A percentile compares a stretch with the other conserved stretches of the same genome.
Conservation (phyloP, 495 filamentous ascomycete species). For the Neurospora hispaniola region DNA sequence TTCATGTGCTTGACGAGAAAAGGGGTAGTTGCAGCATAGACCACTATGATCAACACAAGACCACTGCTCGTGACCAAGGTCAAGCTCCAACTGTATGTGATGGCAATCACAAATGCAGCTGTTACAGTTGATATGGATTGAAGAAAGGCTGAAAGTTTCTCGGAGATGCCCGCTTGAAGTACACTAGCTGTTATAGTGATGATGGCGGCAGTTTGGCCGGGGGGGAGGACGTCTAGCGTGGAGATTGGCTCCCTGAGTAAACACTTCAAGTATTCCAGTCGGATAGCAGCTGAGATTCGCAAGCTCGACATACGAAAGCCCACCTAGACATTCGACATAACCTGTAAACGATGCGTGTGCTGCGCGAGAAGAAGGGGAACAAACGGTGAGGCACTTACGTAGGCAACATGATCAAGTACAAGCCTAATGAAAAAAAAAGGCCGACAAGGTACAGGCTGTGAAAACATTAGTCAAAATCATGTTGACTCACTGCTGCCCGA, state of each 20-base stretch:
- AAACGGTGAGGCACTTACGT: slow-evolving; percentile 29
- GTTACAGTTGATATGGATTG: slow-evolving; percentile 43
- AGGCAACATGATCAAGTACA: slow-evolving; percentile 43
- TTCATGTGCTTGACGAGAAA: slow-evolving; percentile 46
- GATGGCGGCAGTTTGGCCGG: slow-evolving; percentile 43
- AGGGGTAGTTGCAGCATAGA: slow-evolving; percentile 46
- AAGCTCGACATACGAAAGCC: slow-evolving; percentile 44
- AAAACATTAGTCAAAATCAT: not conserved
- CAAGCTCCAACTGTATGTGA: slow-evolving; percentile 46
- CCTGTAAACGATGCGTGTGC: not conserved
- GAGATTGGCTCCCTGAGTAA: slow-evolving; percentile 44
- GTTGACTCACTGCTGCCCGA: not conserved
- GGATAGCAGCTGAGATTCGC: slow-evolving; percentile 43
- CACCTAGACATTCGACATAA: slow-evolving; percentile 24
- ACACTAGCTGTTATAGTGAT: slow-evolving; percentile 55
- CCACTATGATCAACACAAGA: slow-evolving; percentile 43
- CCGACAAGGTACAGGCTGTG: slow-evolving; percentile 47
- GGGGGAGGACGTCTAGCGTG: slow-evolving; percentile 43
- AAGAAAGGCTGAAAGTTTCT: slow-evolving; percentile 44
- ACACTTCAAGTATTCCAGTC: slow-evolving; percentile 40
- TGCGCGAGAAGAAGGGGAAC: not conserved
- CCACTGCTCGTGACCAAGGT: slow-evolving; percentile 46
- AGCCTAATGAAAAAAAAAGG: slow-evolving; percentile 53
- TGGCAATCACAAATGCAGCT: slow-evolving; percentile 43
- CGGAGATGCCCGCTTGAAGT: slow-evolving; percentile 57